Percentiles rank a stretch among this genome's conserved stretches.
Conservation (phyloP, 768 basidiomycete genomes). For the Lepiota subincarnata region DNA sequence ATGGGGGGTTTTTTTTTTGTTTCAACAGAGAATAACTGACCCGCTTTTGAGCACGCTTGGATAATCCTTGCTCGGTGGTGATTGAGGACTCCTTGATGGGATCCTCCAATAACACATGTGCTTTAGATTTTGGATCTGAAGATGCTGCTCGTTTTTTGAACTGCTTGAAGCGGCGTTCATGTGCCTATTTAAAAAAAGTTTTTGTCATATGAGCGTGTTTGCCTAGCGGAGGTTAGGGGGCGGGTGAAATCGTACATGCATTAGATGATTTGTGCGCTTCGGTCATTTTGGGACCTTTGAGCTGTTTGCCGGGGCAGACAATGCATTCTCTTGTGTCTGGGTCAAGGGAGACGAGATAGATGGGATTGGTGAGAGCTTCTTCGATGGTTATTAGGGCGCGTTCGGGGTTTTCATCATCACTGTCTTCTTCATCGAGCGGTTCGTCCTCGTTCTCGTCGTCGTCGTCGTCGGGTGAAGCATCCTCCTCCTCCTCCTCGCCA, state of each 20-base stretch:
- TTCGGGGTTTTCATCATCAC: conserved; percentile 26
- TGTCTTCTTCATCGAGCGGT: conserved; percentile 12
- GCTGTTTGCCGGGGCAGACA: conserved; percentile 67
- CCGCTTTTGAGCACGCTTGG: conserved; percentile 62
- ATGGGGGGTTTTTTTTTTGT: too few relatives aligned
- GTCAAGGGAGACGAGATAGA: conserved; percentile 55
- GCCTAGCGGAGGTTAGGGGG: too few relatives aligned
- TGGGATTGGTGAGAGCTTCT: conserved; percentile 58
- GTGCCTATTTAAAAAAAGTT: conserved; percentile 40
- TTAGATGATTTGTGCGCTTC: conserved; percentile 56
- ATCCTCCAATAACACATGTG: conserved; percentile 39
- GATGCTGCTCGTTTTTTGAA: conserved; percentile 39
- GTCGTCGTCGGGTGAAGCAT: conserved; percentile 20
- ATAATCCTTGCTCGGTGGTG: conserved; percentile 27
- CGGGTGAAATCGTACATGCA: conserved; percentile 43
- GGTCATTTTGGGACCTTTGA: conserved; percentile 57
- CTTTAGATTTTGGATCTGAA: conserved; percentile 41
- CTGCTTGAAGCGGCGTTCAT: conserved; percentile 54
- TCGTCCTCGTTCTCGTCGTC: conserved; percentile 10
- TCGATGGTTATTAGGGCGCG: conserved; percentile 47
- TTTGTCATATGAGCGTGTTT: conserved; percentile 6
- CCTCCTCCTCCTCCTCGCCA: conserved; percentile 7
- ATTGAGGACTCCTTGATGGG: conserved; percentile 21
- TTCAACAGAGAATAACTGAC: conserved; percentile 29
- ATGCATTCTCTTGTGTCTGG: conserved; percentile 58